phyloP scores from a whole-genome alignment of 805 yeast genomes.

The Suhomyces faveliae region DNA sequence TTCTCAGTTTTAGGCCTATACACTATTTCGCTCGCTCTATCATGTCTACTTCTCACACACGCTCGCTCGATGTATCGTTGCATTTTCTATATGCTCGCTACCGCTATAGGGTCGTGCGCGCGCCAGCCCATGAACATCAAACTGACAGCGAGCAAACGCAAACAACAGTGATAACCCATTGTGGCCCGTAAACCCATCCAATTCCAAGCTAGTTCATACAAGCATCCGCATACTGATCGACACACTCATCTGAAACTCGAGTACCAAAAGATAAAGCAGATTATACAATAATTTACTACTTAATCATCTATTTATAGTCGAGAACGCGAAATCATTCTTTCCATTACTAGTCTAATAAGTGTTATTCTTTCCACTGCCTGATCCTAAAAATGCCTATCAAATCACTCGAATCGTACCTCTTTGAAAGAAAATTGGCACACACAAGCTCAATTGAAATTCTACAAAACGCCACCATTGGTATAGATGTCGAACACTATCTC shows the following conservation, averaged over 20 bases:
- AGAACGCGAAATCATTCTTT: too few relatives aligned
- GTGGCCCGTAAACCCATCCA: background rate
- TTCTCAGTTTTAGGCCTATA: too few relatives aligned
- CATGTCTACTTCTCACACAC: too few relatives aligned
- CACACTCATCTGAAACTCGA: too few relatives aligned
- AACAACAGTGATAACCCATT: background rate
- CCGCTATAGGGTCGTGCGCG: constrained; percentile 1
- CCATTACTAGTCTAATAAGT: background rate
- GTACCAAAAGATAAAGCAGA: too few relatives aligned
- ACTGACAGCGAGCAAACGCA: background rate
- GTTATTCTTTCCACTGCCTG: too few relatives aligned
- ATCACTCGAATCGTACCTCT: constrained; percentile 65
- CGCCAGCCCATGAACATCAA: background rate
- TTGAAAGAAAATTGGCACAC: constrained; percentile 63
- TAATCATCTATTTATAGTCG: too few relatives aligned
- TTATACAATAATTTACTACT: too few relatives aligned
- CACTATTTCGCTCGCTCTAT: too few relatives aligned
- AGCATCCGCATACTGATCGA: too few relatives aligned
- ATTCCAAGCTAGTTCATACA: background rate
- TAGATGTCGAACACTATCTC: constrained; percentile 80
- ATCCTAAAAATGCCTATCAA: constrained; percentile 44
- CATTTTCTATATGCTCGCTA: too few relatives aligned
- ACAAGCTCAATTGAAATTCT: constrained; percentile 63
- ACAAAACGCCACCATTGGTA: constrained; percentile 69
- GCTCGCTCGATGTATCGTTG: too few relatives aligned